A percentile compares a stretch with the other conserved stretches of the same genome.
These are phyloP conservation scores for Nepenthes mirabilis DNA, from an alignment of 148 eudicot species.

Conservation along the genomic window DNA sequence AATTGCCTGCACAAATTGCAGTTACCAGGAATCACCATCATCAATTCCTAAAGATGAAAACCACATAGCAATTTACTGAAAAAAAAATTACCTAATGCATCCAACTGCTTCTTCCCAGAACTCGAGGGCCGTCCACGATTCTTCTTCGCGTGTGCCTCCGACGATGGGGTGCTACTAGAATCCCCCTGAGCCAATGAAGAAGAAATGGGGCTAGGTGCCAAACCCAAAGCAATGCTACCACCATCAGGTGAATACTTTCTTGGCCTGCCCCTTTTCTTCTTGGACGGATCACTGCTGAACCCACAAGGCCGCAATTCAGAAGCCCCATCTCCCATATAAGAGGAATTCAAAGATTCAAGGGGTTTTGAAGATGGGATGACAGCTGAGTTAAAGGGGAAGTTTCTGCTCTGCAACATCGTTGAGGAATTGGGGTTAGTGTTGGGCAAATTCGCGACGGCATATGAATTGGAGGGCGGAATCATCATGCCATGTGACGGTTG, in stretches of 20 bases:
- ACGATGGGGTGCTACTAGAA: slow-evolving; percentile 14
- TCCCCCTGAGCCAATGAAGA: slow-evolving; percentile 6
- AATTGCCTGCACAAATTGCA: slow-evolving; percentile 19
- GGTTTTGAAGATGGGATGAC: slow-evolving; percentile 6
- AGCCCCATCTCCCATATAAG: slow-evolving; percentile 13
- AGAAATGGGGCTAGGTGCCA: slow-evolving; percentile 11
- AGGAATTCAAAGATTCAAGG: slow-evolving; percentile 9
- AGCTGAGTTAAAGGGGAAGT: slow-evolving; percentile 19
- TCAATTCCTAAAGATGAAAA: not conserved
- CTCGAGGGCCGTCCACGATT: slow-evolving; percentile 26
- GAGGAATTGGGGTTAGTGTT: slow-evolving; percentile 5
- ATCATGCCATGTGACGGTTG: slow-evolving; percentile 11
- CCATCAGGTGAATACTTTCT: slow-evolving; percentile 51
- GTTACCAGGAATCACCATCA: not conserved
- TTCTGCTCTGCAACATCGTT: slow-evolving; percentile 14
- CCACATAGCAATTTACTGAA: not conserved
- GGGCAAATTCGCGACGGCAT: slow-evolving; percentile 5
- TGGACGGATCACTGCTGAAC: slow-evolving; percentile 30
- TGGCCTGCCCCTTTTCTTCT: slow-evolving; percentile 53
- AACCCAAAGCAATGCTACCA: slow-evolving; percentile 26
- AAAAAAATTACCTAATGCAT: slow-evolving; percentile 35
- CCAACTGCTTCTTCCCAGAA: slow-evolving; percentile 31
- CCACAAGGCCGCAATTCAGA: slow-evolving; percentile 9
- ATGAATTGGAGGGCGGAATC: slow-evolving; percentile 10
- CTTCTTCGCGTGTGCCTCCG: slow-evolving; percentile 11